Conservation (phyloP, 2,329 filamentous ascomycete species). For the Penicillium sp. region DNA sequence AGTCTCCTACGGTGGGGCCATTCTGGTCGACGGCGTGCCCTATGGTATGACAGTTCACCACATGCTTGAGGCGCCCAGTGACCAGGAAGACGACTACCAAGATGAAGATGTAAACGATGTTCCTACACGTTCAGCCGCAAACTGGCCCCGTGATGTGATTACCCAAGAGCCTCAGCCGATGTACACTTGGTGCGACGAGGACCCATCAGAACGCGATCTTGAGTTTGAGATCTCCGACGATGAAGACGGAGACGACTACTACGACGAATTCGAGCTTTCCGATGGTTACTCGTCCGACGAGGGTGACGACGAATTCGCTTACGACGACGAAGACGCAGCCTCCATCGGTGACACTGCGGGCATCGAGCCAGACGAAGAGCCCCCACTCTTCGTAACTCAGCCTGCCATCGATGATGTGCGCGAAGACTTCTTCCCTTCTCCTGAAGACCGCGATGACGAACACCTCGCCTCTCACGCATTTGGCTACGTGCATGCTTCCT, state of each 20-base stretch:
- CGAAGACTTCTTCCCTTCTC: constrained; percentile 80
- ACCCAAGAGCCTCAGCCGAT: constrained; percentile 38
- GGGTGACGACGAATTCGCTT: constrained; percentile 56
- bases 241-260: constrained; percentile 52
- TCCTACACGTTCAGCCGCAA: constrained; percentile 53
- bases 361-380: constrained; percentile 73
- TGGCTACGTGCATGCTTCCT: constrained; percentile 86
- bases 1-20: constrained; percentile 86
- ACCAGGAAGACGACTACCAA: constrained; percentile 55
- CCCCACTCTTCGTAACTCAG: constrained; percentile 83
- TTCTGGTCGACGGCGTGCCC: constrained; percentile 80
- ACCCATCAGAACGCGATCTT: constrained; percentile 43
- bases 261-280: constrained; percentile 51
- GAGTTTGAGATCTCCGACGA: constrained; percentile 61
- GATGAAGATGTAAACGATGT: constrained; percentile 35
- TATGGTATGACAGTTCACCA: constrained; percentile 98
- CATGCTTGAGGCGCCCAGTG: constrained; percentile 75
- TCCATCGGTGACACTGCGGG: constrained; percentile 77
- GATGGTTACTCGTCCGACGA: constrained; percentile 59
- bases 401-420: constrained; percentile 87
- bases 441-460: constrained; percentile 76
- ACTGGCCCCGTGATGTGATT: constrained; percentile 33
- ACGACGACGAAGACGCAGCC: constrained; percentile 60
- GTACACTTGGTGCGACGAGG: constrained; percentile 45
- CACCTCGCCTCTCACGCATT: constrained; percentile 81